Evolutionary conservation across 768 basidiomycete genomes (phyloP).

Genomic region (Lactifluus echinatus): DNA sequence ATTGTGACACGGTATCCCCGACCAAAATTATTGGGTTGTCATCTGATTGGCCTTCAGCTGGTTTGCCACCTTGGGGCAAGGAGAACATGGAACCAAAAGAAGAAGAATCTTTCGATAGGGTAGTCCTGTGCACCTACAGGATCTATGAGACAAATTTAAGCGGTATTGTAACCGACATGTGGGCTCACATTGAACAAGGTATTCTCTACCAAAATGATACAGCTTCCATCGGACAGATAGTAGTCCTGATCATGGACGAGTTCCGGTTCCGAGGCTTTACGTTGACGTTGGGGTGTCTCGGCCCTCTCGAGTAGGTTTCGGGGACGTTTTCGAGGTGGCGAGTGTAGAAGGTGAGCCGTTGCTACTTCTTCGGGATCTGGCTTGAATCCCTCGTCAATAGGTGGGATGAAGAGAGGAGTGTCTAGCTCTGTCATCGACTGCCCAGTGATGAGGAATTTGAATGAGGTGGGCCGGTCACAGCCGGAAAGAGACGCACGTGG

Average conservation of each 20-base stretch:
- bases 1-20: constrained; percentile 58
- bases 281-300: constrained; percentile 3
- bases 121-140: constrained; percentile 18
- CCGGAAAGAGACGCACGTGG: background rate
- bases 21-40: constrained; percentile 52
- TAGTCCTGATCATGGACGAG: constrained; percentile 17
- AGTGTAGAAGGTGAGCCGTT: constrained; percentile 13
- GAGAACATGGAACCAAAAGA: constrained; percentile 60
- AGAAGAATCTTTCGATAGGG: constrained; percentile 51
- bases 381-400: constrained; percentile 9
- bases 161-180: background rate
- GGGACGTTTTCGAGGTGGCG: constrained; percentile 19
- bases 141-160: constrained; percentile 4
- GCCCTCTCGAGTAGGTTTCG: constrained; percentile 4
- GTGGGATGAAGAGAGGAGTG: constrained; percentile 19
- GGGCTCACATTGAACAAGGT: constrained; percentile 18
- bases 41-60: constrained; percentile 53
- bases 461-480: too few species aligned
- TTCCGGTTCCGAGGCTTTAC: background rate
- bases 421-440: constrained; percentile 17
- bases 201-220: constrained; percentile 18
- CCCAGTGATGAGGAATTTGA: too few species aligned
- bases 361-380: constrained; percentile 3
- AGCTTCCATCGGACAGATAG: constrained; percentile 20
- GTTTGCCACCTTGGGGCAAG: constrained; percentile 47